These are phyloP conservation scores for Candida sphagnicola DNA, from an alignment of 805 yeast genomes.

Conservation along the genomic window DNA sequence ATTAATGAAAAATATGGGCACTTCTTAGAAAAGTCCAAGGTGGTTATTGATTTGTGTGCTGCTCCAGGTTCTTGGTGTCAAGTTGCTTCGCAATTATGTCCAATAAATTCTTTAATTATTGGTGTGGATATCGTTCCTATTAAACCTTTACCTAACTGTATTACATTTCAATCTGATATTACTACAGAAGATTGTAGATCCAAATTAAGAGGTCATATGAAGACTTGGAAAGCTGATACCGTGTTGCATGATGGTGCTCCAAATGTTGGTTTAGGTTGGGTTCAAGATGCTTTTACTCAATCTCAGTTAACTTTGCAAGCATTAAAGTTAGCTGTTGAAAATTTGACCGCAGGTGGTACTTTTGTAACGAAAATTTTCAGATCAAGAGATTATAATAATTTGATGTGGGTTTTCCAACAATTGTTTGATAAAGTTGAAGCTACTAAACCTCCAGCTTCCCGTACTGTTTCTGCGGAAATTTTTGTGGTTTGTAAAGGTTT, in stretches of 20 bases:
- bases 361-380: slow-evolving; percentile 96
- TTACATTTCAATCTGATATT: slow-evolving; percentile 93
- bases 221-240: slow-evolving; percentile 98
- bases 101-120: slow-evolving; percentile 86
- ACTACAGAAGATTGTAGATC: slow-evolving; percentile 98
- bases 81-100: slow-evolving; percentile 92
- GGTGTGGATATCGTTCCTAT: slow-evolving; percentile 99
- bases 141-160: slow-evolving; percentile 91
- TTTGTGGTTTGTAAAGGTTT: slow-evolving; percentile 95
- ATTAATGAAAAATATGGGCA: slow-evolving; percentile 96
- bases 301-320: slow-evolving; percentile 95
- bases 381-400: slow-evolving; percentile 96
- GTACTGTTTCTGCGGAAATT: slow-evolving; percentile 98
- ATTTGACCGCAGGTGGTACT: slow-evolving; percentile 86
- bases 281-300: slow-evolving; percentile 98
- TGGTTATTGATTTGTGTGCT: slow-evolving; percentile 96
- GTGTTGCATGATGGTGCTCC: slow-evolving; percentile 99
- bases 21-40: slow-evolving; percentile 89
- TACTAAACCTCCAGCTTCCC: slow-evolving; percentile 97
- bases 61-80: slow-evolving; percentile 99
- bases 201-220: slow-evolving; percentile 89
- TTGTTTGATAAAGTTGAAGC: slow-evolving; percentile 96
- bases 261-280: slow-evolving; percentile 99
- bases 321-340: slow-evolving; percentile 88
- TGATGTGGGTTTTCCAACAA: slow-evolving; percentile 97